Evolutionary conservation across 2,329 filamentous ascomycete genomes (phyloP), one percentile per base, ranked within the genome.

Genomic region (Penicillium glabrum): DNA sequence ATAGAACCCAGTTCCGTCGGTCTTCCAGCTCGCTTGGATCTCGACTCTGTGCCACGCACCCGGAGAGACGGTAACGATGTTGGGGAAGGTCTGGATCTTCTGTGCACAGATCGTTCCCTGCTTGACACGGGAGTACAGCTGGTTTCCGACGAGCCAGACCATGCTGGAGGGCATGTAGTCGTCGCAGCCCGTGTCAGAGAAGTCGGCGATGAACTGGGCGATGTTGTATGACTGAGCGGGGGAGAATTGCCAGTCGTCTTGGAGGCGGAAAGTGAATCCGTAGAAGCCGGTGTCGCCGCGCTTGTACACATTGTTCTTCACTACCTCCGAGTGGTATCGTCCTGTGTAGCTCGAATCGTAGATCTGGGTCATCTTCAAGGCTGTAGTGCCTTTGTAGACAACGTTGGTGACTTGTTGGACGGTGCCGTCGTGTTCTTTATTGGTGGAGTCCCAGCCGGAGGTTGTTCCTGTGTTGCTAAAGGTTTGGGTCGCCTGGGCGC

Each of bases 121-220:
- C 61, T 79, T 80, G 37, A 79, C 67, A 11, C 81, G 75, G 3
- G 77, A 73, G 19, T 68, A 66, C 7, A 82, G 74, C 69, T 78
- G 72, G 64, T 77, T 64, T 8, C 77, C 77, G 29, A 69, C 64
- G 52, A 82, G 61, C 75, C 76, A 82, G 41, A 83, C 58, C 80
- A 82, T 80, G 53, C 72, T 77, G 16, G 72, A 74, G 0, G 79
- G 80, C 79, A 82, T 81, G 62, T 70, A 82, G 53, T 77, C 73
- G 57, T 82, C 72, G 61, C 79, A 80, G 46, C 71, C 69, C 3
- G 75, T 70, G 58, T 75, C 73, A 1, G 68, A 67, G 58, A 81
- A 81, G 60, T 82, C 73, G 54, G 79, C 78, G 61, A 82, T 82
- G 71, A 82, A 83, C 68, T 83, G 80, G 0, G 75, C 78, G 45